Evolutionary conservation across 176 grass and related monocot genomes (phyloP).

Genomic region (Miscanthus lutarioriparius): DNA sequence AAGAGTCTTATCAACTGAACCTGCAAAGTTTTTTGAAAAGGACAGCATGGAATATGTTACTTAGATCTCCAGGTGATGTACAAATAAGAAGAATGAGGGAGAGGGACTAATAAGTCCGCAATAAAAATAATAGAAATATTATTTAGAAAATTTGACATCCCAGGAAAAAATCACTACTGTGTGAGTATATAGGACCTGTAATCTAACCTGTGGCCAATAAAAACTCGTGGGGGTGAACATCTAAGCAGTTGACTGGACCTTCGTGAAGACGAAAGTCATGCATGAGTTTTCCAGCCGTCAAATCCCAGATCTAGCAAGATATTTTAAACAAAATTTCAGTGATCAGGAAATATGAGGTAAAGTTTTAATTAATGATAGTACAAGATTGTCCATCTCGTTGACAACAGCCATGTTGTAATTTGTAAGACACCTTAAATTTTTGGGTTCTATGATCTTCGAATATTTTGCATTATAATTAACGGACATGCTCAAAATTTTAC

Average conservation of each 20-base stretch:
- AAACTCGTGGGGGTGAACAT: constrained; percentile 87
- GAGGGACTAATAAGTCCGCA: background rate
- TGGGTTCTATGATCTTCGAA: background rate
- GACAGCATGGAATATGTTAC: constrained; percentile 34
- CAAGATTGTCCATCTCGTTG: constrained; percentile 13
- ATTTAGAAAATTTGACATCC: background rate
- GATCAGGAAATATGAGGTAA: constrained; percentile 17
- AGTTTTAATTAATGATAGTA: constrained; percentile 14
- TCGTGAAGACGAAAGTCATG: constrained; percentile 79
- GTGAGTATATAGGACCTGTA: constrained; percentile 5
- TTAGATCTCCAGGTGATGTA: constrained; percentile 15
- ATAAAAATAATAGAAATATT: background rate
- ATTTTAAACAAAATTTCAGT: constrained; percentile 25
- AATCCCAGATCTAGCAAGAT: constrained; percentile 84
- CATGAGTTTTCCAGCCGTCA: constrained; percentile 86
- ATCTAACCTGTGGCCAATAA: constrained; percentile 86
- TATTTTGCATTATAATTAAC: background rate
- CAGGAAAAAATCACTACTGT: background rate
- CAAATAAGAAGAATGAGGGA: background rate
- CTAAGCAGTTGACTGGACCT: constrained; percentile 86
- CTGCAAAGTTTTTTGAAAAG: constrained; percentile 51
- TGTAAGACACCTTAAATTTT: background rate
- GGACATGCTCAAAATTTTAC: constrained; percentile 42
- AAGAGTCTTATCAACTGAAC: constrained; percentile 82
- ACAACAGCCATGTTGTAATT: constrained; percentile 5